These are phyloP conservation scores for Cephalotrichum gorgonifer DNA, from an alignment of 2,329 filamentous ascomycete genomes.

Conservation along the genomic window DNA sequence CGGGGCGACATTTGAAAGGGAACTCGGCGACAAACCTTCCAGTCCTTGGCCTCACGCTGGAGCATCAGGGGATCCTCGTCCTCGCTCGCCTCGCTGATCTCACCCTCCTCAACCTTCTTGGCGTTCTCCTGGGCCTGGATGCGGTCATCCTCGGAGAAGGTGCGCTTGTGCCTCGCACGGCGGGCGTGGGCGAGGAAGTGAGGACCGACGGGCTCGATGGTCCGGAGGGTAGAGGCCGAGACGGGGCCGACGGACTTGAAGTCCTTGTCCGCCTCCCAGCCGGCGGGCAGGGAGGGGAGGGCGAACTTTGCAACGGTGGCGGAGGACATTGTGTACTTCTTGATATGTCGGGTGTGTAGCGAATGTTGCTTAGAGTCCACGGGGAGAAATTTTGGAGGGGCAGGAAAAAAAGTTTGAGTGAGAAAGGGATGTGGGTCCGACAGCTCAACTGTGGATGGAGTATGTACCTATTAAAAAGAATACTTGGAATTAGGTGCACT, in stretches of 20 bases:
- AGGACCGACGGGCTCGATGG: conserved; percentile 90
- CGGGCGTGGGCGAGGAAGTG: conserved; percentile 97
- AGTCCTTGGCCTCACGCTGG: conserved; percentile 91
- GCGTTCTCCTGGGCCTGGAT: conserved; percentile 92
- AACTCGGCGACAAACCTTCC: conserved; percentile 86
- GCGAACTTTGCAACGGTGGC: conserved; percentile 50
- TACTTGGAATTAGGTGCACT: no score
- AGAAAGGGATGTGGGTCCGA: background rate
- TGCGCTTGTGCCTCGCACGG: conserved; percentile 90
- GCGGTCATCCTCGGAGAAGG: conserved; percentile 96
- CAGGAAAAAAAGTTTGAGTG: conserved; percentile 7
- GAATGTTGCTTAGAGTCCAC: conserved; percentile 10
- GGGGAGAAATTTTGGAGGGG: conserved; percentile 7
- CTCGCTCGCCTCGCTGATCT: conserved; percentile 86
- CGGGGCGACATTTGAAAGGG: no score
- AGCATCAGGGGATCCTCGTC: conserved; percentile 88
- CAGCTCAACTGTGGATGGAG: background rate
- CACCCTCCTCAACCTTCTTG: conserved; percentile 89
- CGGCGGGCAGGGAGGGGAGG: conserved; percentile 66
- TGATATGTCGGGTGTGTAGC: conserved; percentile 4
- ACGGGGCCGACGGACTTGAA: conserved; percentile 78
- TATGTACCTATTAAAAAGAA: no score
- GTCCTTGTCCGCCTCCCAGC: conserved; percentile 81
- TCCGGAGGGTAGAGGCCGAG: conserved; percentile 69
- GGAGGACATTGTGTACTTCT: conserved; percentile 47